Conservation (phyloP, 2,329 filamentous ascomycete species). For the Cladosporium oxysporum region DNA sequence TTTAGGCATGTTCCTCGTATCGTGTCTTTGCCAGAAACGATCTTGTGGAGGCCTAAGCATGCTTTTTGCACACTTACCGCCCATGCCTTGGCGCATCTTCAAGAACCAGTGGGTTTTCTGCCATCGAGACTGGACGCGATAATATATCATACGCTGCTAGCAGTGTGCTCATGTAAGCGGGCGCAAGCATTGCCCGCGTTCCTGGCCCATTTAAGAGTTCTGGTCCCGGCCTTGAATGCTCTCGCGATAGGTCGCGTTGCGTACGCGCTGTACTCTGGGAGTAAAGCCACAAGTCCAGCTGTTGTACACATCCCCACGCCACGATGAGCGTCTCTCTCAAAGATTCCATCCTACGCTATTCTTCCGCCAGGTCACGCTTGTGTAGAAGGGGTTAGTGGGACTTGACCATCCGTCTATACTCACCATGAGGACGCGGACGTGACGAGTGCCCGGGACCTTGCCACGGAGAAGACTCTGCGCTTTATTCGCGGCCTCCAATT, state of each 20-base stretch:
- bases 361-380: neutral
- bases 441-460: neutral
- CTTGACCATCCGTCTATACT: too few relatives aligned
- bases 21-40: neutral
- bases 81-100: neutral
- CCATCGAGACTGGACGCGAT: neutral
- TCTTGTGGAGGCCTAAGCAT: neutral
- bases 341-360: neutral
- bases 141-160: neutral
- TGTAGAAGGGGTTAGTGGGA: neutral
- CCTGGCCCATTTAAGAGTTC: neutral
- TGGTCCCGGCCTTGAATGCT: too few relatives aligned
- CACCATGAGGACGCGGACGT: neutral
- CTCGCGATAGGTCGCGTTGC: too few relatives aligned
- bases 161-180: neutral
- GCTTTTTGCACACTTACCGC: neutral
- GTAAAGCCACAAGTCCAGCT: neutral
- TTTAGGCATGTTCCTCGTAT: neutral
- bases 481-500: neutral
- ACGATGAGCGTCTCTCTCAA: neutral
- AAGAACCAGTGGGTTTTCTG: neutral
- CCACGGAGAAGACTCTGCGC: neutral
- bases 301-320: neutral
- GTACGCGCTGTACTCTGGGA: too few relatives aligned
- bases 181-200: neutral